Base-by-base conservation (phyloP, 495 filamentous ascomycete genomes). In the Penicillium nucicola region DNA sequence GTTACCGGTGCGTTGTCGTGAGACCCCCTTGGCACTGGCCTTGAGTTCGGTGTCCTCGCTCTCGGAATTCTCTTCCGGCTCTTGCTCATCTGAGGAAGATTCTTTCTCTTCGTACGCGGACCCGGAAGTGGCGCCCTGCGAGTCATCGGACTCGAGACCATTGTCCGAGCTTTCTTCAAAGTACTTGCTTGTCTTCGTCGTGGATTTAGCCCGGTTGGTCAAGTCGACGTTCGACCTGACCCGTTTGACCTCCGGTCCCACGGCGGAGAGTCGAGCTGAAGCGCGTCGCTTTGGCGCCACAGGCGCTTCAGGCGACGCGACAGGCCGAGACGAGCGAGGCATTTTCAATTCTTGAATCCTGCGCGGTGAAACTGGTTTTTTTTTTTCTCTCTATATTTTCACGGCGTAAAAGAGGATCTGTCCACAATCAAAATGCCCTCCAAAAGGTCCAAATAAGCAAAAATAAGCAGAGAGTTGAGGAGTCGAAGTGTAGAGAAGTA, bases 161-260 rank as follows among this genome's bases (percentile, higher is more conserved):
- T 70, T 62, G 30, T 62, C 61, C 17, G 67, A 57, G 32, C 62
- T 51, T n/a, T 63, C 57, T 45, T 76, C 61, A 48, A 84, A 83
- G 55, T 84, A 84, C 50, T 78, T 77, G 67, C 77, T 83, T 62
- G 77, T 82, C 55, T 75, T 80, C 23, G 76, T 62, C 18, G 81
- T 84, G 23, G 72, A 64, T 49, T 72, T 81, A 6, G 57, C 58
- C 2, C 57, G 60, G 30, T 53, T 46, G 31, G 58, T 50, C 15
- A 63, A n/a, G 41, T 60, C 56, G 22, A 56, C 44, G 15, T 77
- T 77, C 37, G 71, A 62, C 52, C 77, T 81, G 66, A 79, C 61
- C 50, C 63, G 64, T 50, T 70, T 74, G 45, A 65, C 48, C 47
- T 62, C 67, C n/a, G 50, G 47, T 37, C 62, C 59, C 52, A 65